Percentiles rank a stretch among this genome's conserved stretches.
Conservation (phyloP, 2,329 filamentous ascomycete species). For the Niveomyces coronatus region DNA sequence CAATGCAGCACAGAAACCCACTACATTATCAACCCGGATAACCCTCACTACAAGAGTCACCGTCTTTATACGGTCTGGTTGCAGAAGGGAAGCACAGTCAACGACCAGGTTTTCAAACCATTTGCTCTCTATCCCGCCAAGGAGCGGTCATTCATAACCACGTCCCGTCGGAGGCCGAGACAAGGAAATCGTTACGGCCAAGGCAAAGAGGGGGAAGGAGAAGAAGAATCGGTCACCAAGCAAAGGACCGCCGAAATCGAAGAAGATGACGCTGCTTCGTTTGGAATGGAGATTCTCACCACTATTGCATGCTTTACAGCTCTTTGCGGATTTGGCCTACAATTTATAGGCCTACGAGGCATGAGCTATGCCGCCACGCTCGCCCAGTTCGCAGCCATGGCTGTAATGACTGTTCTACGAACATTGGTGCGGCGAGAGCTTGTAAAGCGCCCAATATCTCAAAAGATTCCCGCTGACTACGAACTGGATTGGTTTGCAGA, state of each 20-base stretch:
- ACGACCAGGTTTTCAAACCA: constrained; percentile 20
- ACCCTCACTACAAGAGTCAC: no score
- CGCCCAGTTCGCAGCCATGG: not conserved
- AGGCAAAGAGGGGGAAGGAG: not conserved
- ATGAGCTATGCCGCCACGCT: not conserved
- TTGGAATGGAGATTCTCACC: not conserved
- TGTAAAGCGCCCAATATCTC: not conserved
- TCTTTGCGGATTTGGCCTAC: not conserved
- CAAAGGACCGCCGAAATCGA: not conserved
- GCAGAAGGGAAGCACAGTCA: constrained; percentile 17
- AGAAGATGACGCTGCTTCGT: no score
- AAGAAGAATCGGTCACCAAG: not conserved
- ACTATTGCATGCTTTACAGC: not conserved
- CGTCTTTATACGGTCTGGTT: constrained; percentile 22
- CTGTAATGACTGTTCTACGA: not conserved
- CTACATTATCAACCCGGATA: constrained; percentile 8
- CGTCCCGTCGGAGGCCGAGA: not conserved
- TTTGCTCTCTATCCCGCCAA: constrained; percentile 13
- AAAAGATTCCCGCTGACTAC: not conserved
- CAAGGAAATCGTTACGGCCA: no score
- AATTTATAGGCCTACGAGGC: not conserved
- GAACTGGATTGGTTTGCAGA: not conserved
- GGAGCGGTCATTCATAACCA: not conserved
- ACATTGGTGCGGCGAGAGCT: not conserved
- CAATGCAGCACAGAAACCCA: constrained; percentile 17